Conservation (phyloP, 768 basidiomycete species). For the Tricholoma hemisulphureum region DNA sequence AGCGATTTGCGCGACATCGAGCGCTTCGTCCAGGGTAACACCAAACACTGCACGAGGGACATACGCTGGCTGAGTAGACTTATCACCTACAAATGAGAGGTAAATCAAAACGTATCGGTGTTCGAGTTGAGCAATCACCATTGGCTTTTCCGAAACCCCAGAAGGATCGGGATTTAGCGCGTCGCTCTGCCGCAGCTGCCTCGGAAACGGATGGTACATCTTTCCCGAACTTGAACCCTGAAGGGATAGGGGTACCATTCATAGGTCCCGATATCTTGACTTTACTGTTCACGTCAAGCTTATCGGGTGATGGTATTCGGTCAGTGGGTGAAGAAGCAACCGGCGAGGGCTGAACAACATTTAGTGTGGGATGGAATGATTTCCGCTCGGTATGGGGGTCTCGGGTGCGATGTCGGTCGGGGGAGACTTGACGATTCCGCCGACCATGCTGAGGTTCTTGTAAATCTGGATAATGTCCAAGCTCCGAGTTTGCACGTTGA, state of each 20-base stretch:
- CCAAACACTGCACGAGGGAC: slow-evolving; percentile 81
- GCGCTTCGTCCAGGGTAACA: slow-evolving; percentile 80
- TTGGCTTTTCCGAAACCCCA: slow-evolving; percentile 84
- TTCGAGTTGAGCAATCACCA: slow-evolving; percentile 32
- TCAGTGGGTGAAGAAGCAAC: slow-evolving; percentile 44
- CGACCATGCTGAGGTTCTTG: slow-evolving; percentile 34
- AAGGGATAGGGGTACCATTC: slow-evolving; percentile 80
- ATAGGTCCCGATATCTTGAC: slow-evolving; percentile 90
- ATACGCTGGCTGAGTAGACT: slow-evolving; percentile 36
- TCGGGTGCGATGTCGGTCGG: slow-evolving; percentile 53
- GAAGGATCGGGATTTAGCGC: slow-evolving; percentile 89
- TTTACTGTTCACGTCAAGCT: slow-evolving; percentile 55
- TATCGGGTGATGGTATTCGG: slow-evolving; percentile 51
- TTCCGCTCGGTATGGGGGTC: slow-evolving; percentile 55
- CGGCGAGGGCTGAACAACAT: slow-evolving; percentile 49
- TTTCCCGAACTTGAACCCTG: slow-evolving; percentile 87
- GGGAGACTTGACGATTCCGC: slow-evolving; percentile 45
- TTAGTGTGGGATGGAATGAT: slow-evolving; percentile 62
- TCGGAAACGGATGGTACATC: slow-evolving; percentile 47
- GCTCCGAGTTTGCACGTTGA: slow-evolving; percentile 74
- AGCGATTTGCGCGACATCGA: slow-evolving; percentile 86
- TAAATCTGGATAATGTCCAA: slow-evolving; percentile 77
- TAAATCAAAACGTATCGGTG: slow-evolving; percentile 9
- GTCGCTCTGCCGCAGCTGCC: slow-evolving; percentile 75
- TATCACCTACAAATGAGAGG: slow-evolving; percentile 29